Percentiles rank a stretch among this genome's conserved stretches.
These are phyloP conservation scores for Pyropia haitanensis DNA, from an alignment of 23 red algal genomes.

Conservation along the genomic window DNA sequence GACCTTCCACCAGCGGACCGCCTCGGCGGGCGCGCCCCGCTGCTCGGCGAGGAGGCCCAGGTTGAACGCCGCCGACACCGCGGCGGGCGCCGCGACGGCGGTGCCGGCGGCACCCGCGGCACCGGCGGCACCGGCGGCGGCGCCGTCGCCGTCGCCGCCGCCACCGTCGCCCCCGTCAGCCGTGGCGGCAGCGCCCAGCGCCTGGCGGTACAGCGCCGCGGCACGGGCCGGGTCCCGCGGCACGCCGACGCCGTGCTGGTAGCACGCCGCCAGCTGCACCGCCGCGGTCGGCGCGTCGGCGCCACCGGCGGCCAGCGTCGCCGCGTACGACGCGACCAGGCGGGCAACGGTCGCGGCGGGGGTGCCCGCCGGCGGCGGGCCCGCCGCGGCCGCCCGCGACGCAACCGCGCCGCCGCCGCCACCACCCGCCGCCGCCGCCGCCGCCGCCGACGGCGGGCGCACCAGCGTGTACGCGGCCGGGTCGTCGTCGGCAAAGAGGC, in stretches of 20 bases:
- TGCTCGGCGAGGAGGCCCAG: conserved; percentile 66
- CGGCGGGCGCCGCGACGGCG: background rate
- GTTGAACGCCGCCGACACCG: conserved; percentile 50
- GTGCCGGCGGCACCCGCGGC: conserved; percentile 21
- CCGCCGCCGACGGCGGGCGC: background rate
- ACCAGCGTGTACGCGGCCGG: conserved; percentile 25
- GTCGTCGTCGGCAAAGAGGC: conserved; percentile 35
- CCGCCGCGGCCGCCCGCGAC: background rate
- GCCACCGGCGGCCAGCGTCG: conserved; percentile 12
- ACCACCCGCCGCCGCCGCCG: background rate
- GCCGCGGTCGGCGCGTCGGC: conserved; percentile 15
- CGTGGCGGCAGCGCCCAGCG: conserved; percentile 23
- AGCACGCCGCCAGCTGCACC: conserved; percentile 43
- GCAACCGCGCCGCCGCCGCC: background rate
- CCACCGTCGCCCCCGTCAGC: conserved; percentile 29
- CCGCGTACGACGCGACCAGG: conserved; percentile 20
- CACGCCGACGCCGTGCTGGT: conserved; percentile 36
- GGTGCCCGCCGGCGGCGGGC: background rate
- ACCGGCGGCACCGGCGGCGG: conserved; percentile 13
- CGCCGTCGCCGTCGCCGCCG: conserved; percentile 18
- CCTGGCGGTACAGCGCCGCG: conserved; percentile 25
- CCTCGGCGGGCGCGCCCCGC: conserved; percentile 34
- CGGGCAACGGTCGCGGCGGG: conserved; percentile 15
- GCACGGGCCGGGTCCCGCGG: conserved; percentile 25
- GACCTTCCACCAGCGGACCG: conserved; percentile 60